A percentile compares a stretch with the other conserved stretches of the same genome.
These are phyloP conservation scores for Ambispora gerdemannii DNA, from an alignment of 192 early-diverging fungal species.

Conservation along the genomic window DNA sequence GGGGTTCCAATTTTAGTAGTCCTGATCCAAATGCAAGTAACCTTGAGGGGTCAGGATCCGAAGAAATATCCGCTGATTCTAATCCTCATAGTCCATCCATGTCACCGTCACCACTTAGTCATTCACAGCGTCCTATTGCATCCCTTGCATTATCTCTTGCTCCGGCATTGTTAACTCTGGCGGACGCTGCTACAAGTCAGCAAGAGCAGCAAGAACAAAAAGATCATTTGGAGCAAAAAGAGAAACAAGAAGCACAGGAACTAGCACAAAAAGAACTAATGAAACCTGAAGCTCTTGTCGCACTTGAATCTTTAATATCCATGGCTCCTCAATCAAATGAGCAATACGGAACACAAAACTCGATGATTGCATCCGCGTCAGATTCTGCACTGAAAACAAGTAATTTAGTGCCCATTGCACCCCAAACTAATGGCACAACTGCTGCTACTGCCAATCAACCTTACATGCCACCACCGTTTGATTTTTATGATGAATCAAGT, in stretches of 20 bases:
- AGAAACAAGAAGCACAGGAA: not conserved
- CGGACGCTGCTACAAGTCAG: constrained; percentile 24
- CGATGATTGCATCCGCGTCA: not conserved
- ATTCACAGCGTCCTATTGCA: constrained; percentile 19
- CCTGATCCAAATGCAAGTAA: not conserved
- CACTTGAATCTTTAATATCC: too few species aligned
- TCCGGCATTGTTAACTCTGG: constrained; percentile 28
- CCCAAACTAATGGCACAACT: too few species aligned
- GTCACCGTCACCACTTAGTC: not conserved
- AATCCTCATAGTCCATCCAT: constrained; percentile 11
- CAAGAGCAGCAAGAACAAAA: constrained; percentile 6
- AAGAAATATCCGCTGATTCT: not conserved
- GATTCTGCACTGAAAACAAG: not conserved
- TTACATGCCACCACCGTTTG: constrained; percentile 15
- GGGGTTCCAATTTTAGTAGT: constrained; percentile 8
- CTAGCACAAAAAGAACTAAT: not conserved
- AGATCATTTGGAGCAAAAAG: not conserved
- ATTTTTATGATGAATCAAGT: constrained; percentile 36
- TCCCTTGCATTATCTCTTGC: constrained; percentile 15
- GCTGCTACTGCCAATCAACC: not conserved
- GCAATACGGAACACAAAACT: not conserved
- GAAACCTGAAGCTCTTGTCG: not conserved
- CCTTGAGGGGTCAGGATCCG: not conserved
- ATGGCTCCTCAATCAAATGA: not conserved
- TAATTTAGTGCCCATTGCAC: not conserved